Base-by-base conservation (phyloP, 2,329 filamentous ascomycete genomes). In the Ascochyta pisi region DNA sequence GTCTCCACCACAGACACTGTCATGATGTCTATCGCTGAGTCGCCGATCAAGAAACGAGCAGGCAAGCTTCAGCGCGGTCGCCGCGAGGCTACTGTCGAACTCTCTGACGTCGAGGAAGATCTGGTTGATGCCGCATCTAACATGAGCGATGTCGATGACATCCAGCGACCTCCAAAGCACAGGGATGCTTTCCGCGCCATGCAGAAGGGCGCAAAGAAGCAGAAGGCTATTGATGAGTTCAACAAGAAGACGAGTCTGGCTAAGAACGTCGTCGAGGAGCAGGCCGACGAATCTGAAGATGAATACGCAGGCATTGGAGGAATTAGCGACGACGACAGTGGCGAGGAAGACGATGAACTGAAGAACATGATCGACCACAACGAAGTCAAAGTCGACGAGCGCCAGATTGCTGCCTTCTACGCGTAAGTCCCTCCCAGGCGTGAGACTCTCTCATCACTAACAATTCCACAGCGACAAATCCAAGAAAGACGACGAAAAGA, bases 221-320 rank as follows among this genome's bases (percentile, higher is more conserved):
- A 85, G 65, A 66, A 63, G 33, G 67, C 61, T 3, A 56, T 64
- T 3, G 81, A 83, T 47, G 77, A 79, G 6, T 96, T 92, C 66
- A 85, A 96, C 77, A 91, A 89, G 76, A 93, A 92, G 76, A 93
- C 89, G 73, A 96, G 91, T 78, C 88, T 90, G 71, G 94, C 93
- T 0, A 92, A 88, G 68, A 88, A 89, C 23, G 67, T 96, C 84
- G 83, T 99, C 34, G 86, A 98, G 63, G 95, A 97, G 64, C 92
- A 96, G 72, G 94, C 95, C 58, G 91, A 96, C 67, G 95, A 99
- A 77, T 99, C 95, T 0, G 96, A 99, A 72, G 95, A 99, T 73
- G 95, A 99, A 75, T 99, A 98, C 73, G 94, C 93, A 35, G 95
- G 95, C 4, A 82, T 99, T 9, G 95, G 95, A 64, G 95, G 95